These are phyloP conservation scores for Solanum microdontum DNA, from an alignment of 257 asterid species.

Conservation along the genomic window DNA sequence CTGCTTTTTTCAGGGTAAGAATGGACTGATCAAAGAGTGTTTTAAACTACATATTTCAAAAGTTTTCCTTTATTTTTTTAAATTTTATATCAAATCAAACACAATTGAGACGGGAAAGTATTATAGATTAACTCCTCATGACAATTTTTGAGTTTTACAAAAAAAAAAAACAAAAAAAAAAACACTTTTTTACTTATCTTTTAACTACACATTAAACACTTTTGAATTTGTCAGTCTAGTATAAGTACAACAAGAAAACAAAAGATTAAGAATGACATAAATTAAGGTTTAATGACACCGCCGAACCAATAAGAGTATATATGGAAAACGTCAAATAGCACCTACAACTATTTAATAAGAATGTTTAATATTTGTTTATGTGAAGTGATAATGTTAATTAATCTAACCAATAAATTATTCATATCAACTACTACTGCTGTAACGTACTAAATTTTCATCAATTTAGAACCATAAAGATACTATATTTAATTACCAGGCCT, in stretches of 20 bases:
- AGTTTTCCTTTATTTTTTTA: not conserved
- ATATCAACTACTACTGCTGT: constrained; percentile 15
- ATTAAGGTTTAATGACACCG: not conserved
- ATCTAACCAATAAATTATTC: not conserved
- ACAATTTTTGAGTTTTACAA: not conserved
- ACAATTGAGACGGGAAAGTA: not conserved
- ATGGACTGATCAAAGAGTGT: not conserved
- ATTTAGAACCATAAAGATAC: constrained; percentile 27
- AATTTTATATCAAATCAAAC: not conserved
- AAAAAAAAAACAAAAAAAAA: not conserved
- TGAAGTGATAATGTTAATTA: constrained; percentile 9
- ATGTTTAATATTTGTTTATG: not conserved
- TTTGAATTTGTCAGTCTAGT: not conserved
- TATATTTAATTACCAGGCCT: not conserved
- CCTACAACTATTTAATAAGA: not conserved
- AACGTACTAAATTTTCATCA: constrained; percentile 16
- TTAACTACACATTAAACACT: not conserved
- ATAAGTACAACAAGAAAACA: not conserved
- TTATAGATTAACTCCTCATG: not conserved
- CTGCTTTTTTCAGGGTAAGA: not conserved
- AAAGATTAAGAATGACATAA: not conserved
- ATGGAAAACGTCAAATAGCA: not conserved
- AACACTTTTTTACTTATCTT: not conserved
- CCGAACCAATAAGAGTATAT: not conserved
- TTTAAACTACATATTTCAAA: not conserved